Evolutionary conservation across 306 rosid genomes (phyloP), one percentile per base, ranked within the genome.

Genomic region (Sindora glabra): DNA sequence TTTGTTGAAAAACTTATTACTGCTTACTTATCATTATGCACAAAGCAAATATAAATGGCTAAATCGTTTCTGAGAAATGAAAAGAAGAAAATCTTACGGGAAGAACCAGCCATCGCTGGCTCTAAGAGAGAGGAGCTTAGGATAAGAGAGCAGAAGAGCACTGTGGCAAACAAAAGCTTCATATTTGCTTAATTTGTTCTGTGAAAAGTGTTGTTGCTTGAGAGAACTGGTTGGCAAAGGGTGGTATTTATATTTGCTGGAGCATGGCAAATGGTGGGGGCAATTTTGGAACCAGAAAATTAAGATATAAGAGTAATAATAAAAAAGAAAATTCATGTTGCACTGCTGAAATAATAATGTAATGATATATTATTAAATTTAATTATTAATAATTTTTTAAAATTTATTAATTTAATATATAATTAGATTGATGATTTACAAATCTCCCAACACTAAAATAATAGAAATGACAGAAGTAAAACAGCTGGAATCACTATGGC

Each of bases 111-210:
- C 33, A 52, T 68, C 42, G 70, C 67, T 26, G 63, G 68, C 53
- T 71, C 66, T 67, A 79, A 48, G 55, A 76, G 61, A 10, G 74
- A 72, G 65, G 60, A 70, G 79, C 73, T 34, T 9, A 82, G 74
- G 34, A 79, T 81, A 68, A 85, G 80, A 49, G 69, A 75, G 63
- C 79, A 82, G 3, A 79, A 30, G 10, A 81, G 64, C 41, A 79
- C 22, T 5, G 65, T 47, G 29, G 58, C 75, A 25, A 69, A 69
- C 61, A 59, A 44, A 62, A 64, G 56, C 71, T 76, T 81, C 91
- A 81, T 84, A 37, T n/a, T 74, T 21, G 17, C 26, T 29, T 25
- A 33, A 8, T 6, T 17, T 12, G 7, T 10, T 30, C 36, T 29
- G 29, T 8, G 19, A 11, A 38, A 11, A 10, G 11, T 11, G 7